Base-by-base conservation (phyloP, 306 rosid genomes). In the Vigna unguiculata region DNA sequence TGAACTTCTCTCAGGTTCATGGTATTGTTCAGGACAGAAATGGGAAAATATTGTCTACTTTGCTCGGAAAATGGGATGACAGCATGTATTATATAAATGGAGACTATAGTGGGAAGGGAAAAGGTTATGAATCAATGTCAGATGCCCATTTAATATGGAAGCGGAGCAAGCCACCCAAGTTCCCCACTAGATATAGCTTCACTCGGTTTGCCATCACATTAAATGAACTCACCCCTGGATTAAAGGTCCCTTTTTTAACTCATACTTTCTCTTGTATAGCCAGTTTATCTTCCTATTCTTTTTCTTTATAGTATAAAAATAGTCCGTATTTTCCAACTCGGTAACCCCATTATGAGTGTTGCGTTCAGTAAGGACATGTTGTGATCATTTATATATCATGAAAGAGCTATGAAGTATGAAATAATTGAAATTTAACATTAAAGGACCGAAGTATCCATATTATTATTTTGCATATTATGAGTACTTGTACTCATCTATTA, bases 21-120 rank as follows among this genome's bases (percentile, higher is more conserved):
- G 98, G 98, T 60, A 48, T 85, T 28, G 94, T 91, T 74, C 97
- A 88, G 83, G 97, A 93, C 79, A 88, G 64, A 83, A 83, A 77
- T 85, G 98, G 98, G 69, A 90, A 86, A 85, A 90, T 93, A 43
- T 85, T 83, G 79, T 95, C 98, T 49, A 91, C 97, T 0, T 74
- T 93, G 49, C 82, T 88, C 46, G 98, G 98, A 55, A 93, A 93
- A 83, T 93, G 98, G 98, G 97, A 93, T 81, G 97, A 91, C 83
- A 90, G 97, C 86, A 88, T 93, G 90, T 86, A 90, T 83, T 93
- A 85, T 77, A 86, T 90, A 71, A 84, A 59, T 70, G 98, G 97
- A 65, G 97, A 93, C 83, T 86, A 83, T 81, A 73, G 93, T 6
- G 90, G 87, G 54, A 93, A 89, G 86, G 97, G 91, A 32, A 91